Conservation (phyloP, 1,139 yeast genomes). For the Wickerhamomyces sp. region DNA sequence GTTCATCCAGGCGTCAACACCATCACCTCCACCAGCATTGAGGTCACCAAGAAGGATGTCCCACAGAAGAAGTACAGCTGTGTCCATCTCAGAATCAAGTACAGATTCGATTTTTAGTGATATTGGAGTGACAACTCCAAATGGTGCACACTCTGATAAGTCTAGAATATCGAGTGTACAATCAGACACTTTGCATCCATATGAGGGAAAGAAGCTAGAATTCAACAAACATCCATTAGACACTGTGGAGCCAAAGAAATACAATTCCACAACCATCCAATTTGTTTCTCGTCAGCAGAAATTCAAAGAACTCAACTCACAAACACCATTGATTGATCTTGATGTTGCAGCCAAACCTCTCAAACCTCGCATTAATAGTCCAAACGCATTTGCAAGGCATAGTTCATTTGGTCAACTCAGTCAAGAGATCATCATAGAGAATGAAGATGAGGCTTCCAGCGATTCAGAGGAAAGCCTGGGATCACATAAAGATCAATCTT, state of each 20-base stretch:
- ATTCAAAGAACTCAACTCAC: background rate
- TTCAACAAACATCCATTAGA: background rate
- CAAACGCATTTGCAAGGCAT: background rate
- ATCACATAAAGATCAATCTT: background rate
- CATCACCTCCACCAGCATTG: background rate
- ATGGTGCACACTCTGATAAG: background rate
- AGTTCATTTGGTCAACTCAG: background rate
- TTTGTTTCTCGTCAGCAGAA: background rate
- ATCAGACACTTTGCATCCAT: background rate
- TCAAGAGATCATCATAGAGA: slow-evolving; percentile 3
- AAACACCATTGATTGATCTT: slow-evolving; percentile 11
- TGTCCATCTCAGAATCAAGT: slow-evolving; percentile 12
- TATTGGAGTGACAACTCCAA: background rate
- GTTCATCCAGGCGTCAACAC: too few species aligned
- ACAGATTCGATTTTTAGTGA: slow-evolving; percentile 17
- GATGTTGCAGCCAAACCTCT: slow-evolving; percentile 12
- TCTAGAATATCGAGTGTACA: background rate
- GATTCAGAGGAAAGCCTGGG: slow-evolving; percentile 3
- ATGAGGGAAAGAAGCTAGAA: background rate
- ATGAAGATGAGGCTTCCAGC: background rate
- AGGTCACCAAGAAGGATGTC: slow-evolving; percentile 6
- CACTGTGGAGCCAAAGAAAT: background rate
- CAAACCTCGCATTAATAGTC: slow-evolving; percentile 7
- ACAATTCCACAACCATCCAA: background rate
- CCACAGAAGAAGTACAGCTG: slow-evolving; percentile 16